Evolutionary conservation across 2,329 filamentous ascomycete genomes (phyloP).

Genomic region (Hypoxylon sp.): DNA sequence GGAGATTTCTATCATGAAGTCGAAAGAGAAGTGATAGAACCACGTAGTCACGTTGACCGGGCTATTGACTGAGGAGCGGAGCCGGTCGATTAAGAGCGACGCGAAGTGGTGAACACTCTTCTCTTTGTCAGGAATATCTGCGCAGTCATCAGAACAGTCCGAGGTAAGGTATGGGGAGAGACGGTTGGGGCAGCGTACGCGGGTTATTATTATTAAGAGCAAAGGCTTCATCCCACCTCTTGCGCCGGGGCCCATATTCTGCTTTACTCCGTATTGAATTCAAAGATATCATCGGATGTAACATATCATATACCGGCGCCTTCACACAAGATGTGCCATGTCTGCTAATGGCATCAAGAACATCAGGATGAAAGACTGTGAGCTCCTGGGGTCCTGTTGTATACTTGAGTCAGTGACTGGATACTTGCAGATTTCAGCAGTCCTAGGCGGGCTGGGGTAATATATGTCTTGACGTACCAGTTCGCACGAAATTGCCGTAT

Average conservation of each 20-base stretch:
- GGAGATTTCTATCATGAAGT: constrained; percentile 19
- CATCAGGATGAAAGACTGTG: constrained; percentile 18
- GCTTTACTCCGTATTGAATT: constrained; percentile 22
- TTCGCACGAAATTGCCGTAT: constrained; percentile 23
- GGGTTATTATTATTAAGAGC: neutral
- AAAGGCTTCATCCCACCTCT: constrained; percentile 30
- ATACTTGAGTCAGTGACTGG: neutral
- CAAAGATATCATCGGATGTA: constrained; percentile 18
- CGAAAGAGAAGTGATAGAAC: constrained; percentile 28
- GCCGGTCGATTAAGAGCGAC: neutral
- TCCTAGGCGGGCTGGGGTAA: too few species aligned
- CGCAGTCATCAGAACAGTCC: too few species aligned
- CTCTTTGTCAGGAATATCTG: constrained; percentile 14
- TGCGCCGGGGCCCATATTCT: constrained; percentile 22
- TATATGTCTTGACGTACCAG: constrained; percentile 8
- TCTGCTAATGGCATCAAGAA: constrained; percentile 12
- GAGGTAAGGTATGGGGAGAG: too few species aligned
- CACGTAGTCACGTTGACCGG: constrained; percentile 17
- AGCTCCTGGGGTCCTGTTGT: constrained; percentile 31
- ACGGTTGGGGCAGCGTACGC: too few species aligned
- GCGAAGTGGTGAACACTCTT: constrained; percentile 2
- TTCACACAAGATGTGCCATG: constrained; percentile 25
- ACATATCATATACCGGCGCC: constrained; percentile 20
- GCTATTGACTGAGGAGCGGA: neutral
- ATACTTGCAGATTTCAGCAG: too few species aligned